Conservation (phyloP, 352 stramenopile genomes). For the Blastocystis hominis region DNA sequence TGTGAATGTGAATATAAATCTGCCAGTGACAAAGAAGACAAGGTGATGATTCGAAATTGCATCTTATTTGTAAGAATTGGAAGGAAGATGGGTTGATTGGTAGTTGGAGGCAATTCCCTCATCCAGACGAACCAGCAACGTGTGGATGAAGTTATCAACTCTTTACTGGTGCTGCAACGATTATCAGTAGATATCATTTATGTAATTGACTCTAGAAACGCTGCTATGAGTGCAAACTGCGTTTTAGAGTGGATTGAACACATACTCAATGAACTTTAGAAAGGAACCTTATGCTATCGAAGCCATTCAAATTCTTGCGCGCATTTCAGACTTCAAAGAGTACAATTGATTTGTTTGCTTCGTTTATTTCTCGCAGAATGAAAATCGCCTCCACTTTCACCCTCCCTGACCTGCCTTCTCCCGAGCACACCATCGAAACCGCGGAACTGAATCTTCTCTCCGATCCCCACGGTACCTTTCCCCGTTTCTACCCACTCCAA, state of each 20-base stretch:
- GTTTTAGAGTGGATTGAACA: background rate
- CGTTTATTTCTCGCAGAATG: background rate
- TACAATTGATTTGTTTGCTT: background rate
- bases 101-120: constrained; percentile 40
- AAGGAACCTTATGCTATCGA: constrained; percentile 8
- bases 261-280: background rate
- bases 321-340: constrained; percentile 36
- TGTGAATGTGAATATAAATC: constrained; percentile 14
- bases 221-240: background rate
- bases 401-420: background rate
- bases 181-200: background rate
- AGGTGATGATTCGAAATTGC: background rate
- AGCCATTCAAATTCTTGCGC: background rate
- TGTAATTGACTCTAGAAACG: background rate
- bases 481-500: background rate
- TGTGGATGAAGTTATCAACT: background rate
- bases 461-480: background rate
- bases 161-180: constrained; percentile 36
- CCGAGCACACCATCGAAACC: background rate
- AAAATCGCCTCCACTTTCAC: background rate
- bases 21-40: constrained; percentile 1
- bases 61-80: constrained; percentile 7
- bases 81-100: background rate
- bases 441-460: background rate
- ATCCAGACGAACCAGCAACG: background rate